These are phyloP conservation scores for Penicillium maclennaniae DNA, from an alignment of 495 filamentous ascomycete species.

Conservation along the genomic window DNA sequence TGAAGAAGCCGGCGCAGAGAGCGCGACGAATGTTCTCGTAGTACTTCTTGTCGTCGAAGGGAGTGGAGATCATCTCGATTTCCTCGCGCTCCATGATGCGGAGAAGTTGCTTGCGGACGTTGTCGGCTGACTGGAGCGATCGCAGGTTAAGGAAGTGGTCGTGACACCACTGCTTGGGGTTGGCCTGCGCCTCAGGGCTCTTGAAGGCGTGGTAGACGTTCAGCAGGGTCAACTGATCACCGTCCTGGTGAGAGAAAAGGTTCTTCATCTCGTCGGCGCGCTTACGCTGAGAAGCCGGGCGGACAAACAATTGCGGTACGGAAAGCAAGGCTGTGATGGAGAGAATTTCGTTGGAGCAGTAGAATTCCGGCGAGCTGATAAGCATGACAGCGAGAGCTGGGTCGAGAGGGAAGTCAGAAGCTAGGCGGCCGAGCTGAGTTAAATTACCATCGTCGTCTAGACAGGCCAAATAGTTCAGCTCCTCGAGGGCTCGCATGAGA, in stretches of 20 bases:
- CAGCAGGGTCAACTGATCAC: conserved; percentile 92
- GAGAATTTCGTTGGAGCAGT: conserved; percentile 97
- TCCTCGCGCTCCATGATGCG: conserved; percentile 94
- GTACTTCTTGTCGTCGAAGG: conserved; percentile 94
- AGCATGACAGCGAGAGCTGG: conserved; percentile 96
- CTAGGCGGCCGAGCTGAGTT: conserved; percentile 77
- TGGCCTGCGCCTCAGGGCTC: conserved; percentile 61
- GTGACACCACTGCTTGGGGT: conserved; percentile 89
- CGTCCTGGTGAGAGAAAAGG: conserved; percentile 86
- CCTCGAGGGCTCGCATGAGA: conserved; percentile 95
- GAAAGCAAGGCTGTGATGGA: conserved; percentile 93
- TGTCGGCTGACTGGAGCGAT: conserved; percentile 85
- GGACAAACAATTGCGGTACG: conserved; percentile 90
- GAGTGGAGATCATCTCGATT: conserved; percentile 78
- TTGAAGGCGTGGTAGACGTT: conserved; percentile 99
- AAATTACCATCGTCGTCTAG: conserved; percentile 94
- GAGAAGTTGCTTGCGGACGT: conserved; percentile 83
- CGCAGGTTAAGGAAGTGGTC: conserved; percentile 94
- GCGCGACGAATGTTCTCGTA: conserved; percentile 95
- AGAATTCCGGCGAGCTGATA: conserved; percentile 94
- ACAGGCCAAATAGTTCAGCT: conserved; percentile 95
- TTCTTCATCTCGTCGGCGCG: conserved; percentile 98
- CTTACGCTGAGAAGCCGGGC: conserved; percentile 76
- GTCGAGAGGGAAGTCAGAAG: conserved; percentile 94
- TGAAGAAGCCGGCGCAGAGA: conserved; percentile 96